Evolutionary conservation across 139 green algal species (phyloP).

Genomic region (Chlorella sp.): DNA sequence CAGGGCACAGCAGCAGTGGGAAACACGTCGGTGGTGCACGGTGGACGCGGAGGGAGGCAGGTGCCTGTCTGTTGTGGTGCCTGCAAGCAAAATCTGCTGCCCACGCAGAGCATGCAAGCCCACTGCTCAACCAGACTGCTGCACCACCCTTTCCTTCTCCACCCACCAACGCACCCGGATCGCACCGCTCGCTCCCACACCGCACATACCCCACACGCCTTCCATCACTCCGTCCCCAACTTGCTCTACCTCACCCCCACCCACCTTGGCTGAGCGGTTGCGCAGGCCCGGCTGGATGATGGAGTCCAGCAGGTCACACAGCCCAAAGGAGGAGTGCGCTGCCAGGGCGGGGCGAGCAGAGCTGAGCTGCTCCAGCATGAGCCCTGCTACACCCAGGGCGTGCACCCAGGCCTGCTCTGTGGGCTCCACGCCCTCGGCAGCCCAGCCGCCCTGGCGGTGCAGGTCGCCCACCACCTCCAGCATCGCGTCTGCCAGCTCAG

Average conservation of each 20-base stretch:
- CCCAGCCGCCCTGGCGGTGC: background rate
- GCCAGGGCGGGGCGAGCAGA: conserved; percentile 21
- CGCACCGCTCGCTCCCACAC: too few species aligned
- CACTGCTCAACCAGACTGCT: too few species aligned
- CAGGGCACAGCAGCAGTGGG: background rate
- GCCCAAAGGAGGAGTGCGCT: background rate
- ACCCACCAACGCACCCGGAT: background rate
- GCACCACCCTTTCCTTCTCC: too few species aligned
- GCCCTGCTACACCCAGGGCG: conserved; percentile 16
- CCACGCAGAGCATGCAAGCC: background rate
- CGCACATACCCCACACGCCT: background rate
- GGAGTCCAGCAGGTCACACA: conserved; percentile 36
- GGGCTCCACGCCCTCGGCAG: conserved; percentile 5
- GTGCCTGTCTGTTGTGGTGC: background rate
- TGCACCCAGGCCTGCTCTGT: conserved; percentile 33
- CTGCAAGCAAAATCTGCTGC: too few species aligned
- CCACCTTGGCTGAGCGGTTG: conserved; percentile 35
- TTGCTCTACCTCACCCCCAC: background rate
- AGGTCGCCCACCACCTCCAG: conserved; percentile 30
- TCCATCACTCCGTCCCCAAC: background rate
- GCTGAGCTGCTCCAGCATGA: conserved; percentile 43
- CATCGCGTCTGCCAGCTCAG: conserved; percentile 51
- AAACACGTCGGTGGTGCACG: background rate
- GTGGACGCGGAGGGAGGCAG: background rate
- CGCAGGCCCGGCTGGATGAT: conserved; percentile 46